These are phyloP conservation scores for Solanum bukasovii DNA, from an alignment of 257 asterid genomes.

Conservation along the genomic window DNA sequence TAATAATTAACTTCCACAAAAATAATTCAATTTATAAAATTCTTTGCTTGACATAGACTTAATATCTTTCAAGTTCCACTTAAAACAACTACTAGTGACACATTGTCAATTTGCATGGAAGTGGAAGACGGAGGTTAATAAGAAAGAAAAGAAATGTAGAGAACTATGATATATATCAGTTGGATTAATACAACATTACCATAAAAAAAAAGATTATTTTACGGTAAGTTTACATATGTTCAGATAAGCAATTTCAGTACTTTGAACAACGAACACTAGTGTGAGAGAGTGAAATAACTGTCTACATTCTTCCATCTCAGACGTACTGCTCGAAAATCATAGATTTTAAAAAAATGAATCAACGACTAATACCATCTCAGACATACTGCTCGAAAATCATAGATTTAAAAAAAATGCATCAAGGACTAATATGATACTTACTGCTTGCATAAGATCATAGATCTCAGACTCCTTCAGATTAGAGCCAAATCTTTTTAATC, in stretches of 20 bases:
- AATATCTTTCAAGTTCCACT: too few relatives aligned
- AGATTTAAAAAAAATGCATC: not conserved
- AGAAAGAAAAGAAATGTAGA: not conserved
- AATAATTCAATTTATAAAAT: too few relatives aligned
- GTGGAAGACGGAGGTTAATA: not conserved
- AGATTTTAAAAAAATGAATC: not conserved
- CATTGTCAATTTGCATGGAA: too few relatives aligned
- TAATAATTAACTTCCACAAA: too few relatives aligned
- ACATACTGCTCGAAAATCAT: not conserved
- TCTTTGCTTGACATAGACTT: too few relatives aligned
- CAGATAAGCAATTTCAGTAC: not conserved
- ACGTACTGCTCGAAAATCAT: not conserved
- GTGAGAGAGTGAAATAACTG: too few relatives aligned
- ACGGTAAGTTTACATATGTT: not conserved
- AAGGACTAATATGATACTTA: slow-evolving; percentile 18
- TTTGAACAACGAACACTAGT: not conserved
- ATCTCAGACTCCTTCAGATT: slow-evolving; percentile 85
- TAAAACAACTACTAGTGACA: too few relatives aligned
- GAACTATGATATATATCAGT: not conserved
- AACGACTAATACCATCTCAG: not conserved
- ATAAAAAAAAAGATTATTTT: not conserved
- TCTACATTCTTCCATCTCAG: not conserved
- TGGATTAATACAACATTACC: not conserved
- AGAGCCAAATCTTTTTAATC: slow-evolving; percentile 78
- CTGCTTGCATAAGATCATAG: slow-evolving; percentile 92